A percentile compares a stretch with the other conserved stretches of the same genome.
phyloP scores from a whole-genome alignment of 1,284 basidiomycete genomes.

The Leccinum griseonigrum region DNA sequence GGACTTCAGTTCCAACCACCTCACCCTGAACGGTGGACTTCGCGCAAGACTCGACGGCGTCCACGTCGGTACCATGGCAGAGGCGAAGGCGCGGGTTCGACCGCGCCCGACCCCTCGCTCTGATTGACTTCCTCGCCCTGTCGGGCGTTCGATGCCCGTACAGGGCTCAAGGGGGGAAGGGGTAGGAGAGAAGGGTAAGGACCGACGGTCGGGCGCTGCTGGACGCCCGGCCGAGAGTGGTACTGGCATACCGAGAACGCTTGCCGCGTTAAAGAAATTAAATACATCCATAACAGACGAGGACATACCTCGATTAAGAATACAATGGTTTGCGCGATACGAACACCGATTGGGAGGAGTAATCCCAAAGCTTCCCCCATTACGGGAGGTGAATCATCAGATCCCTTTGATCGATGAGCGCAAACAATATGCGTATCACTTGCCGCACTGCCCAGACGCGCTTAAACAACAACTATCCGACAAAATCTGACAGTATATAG shows the following conservation, averaged over 20 bases:
- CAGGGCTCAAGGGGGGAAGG: no score
- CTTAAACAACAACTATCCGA: neutral
- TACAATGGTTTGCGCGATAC: neutral
- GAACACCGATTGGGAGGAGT: neutral
- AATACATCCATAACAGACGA: neutral
- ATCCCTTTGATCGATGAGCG: neutral
- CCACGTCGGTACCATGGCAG: no score
- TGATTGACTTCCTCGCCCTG: no score
- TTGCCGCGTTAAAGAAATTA: no score
- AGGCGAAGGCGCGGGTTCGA: no score
- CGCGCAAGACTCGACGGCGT: no score
- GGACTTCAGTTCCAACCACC: neutral
- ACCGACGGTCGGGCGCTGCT: no score
- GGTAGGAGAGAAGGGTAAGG: no score
- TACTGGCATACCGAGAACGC: no score
- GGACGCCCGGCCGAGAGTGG: no score
- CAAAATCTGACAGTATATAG: neutral
- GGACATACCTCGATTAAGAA: neutral
- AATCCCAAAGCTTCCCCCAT: neutral
- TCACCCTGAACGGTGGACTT: neutral
- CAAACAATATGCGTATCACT: neutral
- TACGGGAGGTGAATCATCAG: neutral
- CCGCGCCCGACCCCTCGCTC: no score
- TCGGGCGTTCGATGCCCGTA: no score
- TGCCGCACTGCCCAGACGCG: neutral